These are phyloP conservation scores for Pisolithus sp. DNA, from an alignment of 768 basidiomycete species.

Conservation along the genomic window DNA sequence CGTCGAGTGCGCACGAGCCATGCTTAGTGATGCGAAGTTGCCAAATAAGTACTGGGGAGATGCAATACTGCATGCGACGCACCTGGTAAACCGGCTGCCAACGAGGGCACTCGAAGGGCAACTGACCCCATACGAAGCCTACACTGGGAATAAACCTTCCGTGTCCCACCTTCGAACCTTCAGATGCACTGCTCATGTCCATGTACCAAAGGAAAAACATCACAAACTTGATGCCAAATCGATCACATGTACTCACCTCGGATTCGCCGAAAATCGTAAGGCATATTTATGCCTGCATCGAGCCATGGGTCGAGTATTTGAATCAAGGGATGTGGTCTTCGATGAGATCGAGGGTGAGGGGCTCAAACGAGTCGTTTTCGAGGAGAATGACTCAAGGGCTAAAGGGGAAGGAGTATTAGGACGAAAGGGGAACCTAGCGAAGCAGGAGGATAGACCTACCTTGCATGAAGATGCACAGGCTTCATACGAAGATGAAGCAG, in stretches of 20 bases:
- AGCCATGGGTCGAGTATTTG: background rate
- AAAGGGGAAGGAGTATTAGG: no score
- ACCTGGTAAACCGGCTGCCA: background rate
- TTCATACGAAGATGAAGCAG: background rate
- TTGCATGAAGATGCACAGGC: background rate
- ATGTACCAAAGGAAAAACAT: constrained; percentile 15
- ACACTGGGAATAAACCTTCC: constrained; percentile 14
- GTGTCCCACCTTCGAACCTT: constrained; percentile 12
- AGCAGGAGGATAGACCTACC: background rate
- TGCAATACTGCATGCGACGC: background rate
- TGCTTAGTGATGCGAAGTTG: background rate
- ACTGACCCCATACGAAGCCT: constrained; percentile 6
- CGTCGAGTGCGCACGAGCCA: background rate
- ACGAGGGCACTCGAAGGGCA: constrained; percentile 15
- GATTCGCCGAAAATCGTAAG: background rate
- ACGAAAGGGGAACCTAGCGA: background rate
- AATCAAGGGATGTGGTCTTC: no score
- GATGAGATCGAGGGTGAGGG: background rate
- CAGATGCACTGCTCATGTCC: constrained; percentile 23
- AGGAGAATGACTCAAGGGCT: background rate
- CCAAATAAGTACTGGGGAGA: constrained; percentile 2
- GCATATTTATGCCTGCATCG: background rate
- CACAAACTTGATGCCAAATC: constrained; percentile 1
- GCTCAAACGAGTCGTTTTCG: background rate
- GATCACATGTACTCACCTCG: background rate